Conservation (phyloP, 768 basidiomycete genomes). For the Termitomyces sp. region DNA sequence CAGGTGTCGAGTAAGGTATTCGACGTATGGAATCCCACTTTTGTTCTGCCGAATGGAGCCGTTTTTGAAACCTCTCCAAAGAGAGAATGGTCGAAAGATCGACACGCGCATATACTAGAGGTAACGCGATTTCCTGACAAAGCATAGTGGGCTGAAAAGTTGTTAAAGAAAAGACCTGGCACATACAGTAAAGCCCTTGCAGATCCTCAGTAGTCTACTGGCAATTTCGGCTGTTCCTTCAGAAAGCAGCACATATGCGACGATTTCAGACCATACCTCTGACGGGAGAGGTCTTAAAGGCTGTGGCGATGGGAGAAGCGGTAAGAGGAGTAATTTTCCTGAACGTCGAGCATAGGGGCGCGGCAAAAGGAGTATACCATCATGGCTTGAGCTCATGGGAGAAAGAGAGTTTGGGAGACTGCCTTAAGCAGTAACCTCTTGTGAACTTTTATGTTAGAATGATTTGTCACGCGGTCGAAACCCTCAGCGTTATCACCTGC, state of each 20-base stretch:
- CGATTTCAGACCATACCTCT: constrained; percentile 70
- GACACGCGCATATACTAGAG: constrained; percentile 61
- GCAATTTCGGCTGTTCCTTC: constrained; percentile 23
- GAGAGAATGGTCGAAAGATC: constrained; percentile 37
- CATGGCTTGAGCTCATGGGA: constrained; percentile 31
- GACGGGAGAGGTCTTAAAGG: constrained; percentile 55
- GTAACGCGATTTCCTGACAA: constrained; percentile 59
- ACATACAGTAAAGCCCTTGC: constrained; percentile 44
- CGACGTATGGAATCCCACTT: constrained; percentile 88
- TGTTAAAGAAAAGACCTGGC: neutral
- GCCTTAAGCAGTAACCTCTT: neutral
- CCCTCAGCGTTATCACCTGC: neutral
- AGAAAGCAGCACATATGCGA: constrained; percentile 35
- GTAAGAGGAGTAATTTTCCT: constrained; percentile 62
- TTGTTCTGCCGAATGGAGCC: constrained; percentile 60
- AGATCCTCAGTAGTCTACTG: constrained; percentile 38
- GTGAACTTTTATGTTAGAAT: neutral
- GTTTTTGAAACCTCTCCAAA: constrained; percentile 57
- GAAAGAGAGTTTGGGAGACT: neutral
- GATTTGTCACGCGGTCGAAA: neutral
- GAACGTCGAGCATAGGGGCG: constrained; percentile 61
- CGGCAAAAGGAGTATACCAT: constrained; percentile 55
- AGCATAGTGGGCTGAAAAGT: neutral
- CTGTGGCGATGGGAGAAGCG: constrained; percentile 57
- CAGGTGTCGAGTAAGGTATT: constrained; percentile 84